These are phyloP conservation scores for Phoma sp. DNA, from an alignment of 2,329 filamentous ascomycete species.

Conservation along the genomic window DNA sequence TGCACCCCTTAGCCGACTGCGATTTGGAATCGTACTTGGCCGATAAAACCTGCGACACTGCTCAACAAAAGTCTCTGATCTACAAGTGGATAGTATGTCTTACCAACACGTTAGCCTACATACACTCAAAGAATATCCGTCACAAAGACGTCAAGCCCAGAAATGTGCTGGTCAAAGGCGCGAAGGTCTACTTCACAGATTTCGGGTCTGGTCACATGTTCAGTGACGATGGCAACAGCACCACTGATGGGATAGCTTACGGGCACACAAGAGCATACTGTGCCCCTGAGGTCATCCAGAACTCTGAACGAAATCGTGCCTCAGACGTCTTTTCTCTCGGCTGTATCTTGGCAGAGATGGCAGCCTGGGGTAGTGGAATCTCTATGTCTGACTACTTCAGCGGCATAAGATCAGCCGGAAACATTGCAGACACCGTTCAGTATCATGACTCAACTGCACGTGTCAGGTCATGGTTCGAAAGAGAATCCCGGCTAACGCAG, in stretches of 20 bases:
- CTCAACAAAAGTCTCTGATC: background rate
- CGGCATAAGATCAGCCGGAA: background rate
- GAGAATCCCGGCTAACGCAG: background rate
- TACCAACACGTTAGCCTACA: slow-evolving; percentile 9
- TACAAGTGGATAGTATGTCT: slow-evolving; percentile 15
- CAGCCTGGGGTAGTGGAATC: background rate
- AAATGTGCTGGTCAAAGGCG: slow-evolving; percentile 22
- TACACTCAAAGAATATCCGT: slow-evolving; percentile 21
- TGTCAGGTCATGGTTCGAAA: background rate
- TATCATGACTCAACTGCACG: background rate
- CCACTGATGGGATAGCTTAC: slow-evolving; percentile 12
- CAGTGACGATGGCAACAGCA: slow-evolving; percentile 18
- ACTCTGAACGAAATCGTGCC: slow-evolving; percentile 17
- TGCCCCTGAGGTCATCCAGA: slow-evolving; percentile 28
- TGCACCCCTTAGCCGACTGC: background rate
- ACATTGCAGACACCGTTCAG: background rate
- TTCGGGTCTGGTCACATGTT: slow-evolving; percentile 26
- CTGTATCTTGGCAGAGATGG: slow-evolving; percentile 26
- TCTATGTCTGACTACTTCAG: background rate
- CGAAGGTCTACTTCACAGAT: slow-evolving; percentile 25
- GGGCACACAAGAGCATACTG: slow-evolving; percentile 25
- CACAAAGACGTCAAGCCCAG: slow-evolving; percentile 30
- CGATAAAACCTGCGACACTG: background rate
- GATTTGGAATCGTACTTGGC: background rate
- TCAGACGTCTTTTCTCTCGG: slow-evolving; percentile 34